Evolutionary conservation across 1,139 yeast species (phyloP).

Genomic region (Zygosaccharomyces pseudobailii): DNA sequence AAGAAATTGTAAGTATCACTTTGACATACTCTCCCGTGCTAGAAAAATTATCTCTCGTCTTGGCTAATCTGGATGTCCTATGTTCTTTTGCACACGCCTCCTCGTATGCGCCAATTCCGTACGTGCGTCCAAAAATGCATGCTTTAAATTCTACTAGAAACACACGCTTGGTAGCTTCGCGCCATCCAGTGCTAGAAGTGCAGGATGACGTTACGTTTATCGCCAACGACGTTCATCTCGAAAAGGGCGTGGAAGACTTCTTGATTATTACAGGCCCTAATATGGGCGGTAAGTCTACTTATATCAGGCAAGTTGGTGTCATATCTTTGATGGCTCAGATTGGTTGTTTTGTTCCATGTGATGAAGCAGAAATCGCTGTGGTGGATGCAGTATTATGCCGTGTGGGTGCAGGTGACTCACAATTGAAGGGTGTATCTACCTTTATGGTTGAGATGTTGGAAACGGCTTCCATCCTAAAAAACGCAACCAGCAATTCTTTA

Average conservation of each 20-base stretch:
- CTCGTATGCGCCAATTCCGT: slow-evolving; percentile 77
- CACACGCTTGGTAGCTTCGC: slow-evolving; percentile 59
- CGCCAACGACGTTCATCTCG: slow-evolving; percentile 71
- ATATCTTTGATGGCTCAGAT: slow-evolving; percentile 86
- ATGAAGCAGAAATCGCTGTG: slow-evolving; percentile 66
- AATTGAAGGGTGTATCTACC: slow-evolving; percentile 91
- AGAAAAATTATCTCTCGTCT: slow-evolving; percentile 54
- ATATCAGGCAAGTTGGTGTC: slow-evolving; percentile 87
- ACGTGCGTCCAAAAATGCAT: slow-evolving; percentile 64
- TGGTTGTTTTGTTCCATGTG: slow-evolving; percentile 86
- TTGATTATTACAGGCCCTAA: slow-evolving; percentile 93
- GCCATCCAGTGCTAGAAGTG: slow-evolving; percentile 92
- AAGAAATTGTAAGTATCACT: slow-evolving; percentile 75
- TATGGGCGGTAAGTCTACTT: slow-evolving; percentile 98
- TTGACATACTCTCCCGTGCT: slow-evolving; percentile 77
- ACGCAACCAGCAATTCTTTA: slow-evolving; percentile 78
- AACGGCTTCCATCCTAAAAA: slow-evolving; percentile 83
- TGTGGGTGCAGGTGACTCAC: slow-evolving; percentile 99
- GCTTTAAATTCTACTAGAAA: slow-evolving; percentile 49
- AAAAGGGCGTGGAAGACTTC: slow-evolving; percentile 54
- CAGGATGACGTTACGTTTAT: slow-evolving; percentile 86
- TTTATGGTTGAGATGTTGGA: slow-evolving; percentile 98
- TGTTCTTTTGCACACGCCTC: slow-evolving; percentile 83
- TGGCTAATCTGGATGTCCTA: slow-evolving; percentile 79
- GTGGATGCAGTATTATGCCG: slow-evolving; percentile 92